These are phyloP conservation scores for Pichia cactophila DNA, from an alignment of 1,139 yeast species.

Conservation along the genomic window DNA sequence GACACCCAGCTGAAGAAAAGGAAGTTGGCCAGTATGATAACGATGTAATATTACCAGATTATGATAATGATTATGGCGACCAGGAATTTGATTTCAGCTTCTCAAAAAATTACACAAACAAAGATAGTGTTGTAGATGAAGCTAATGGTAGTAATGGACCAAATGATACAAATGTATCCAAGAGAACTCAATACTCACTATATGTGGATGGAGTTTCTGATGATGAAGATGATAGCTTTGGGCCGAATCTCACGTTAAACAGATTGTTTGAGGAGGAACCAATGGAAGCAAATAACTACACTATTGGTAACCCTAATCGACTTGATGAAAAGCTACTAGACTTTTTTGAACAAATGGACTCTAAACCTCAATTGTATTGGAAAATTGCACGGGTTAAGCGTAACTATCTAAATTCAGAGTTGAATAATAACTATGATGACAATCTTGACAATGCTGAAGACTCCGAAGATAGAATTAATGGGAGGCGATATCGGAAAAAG, in stretches of 20 bases:
- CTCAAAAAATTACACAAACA: neutral
- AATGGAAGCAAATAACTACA: conserved; percentile 24
- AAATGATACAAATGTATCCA: conserved; percentile 18
- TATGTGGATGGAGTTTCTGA: conserved; percentile 32
- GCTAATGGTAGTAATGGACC: conserved; percentile 15
- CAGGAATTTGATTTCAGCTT: neutral
- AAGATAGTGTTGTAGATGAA: conserved; percentile 7
- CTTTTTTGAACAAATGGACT: conserved; percentile 34
- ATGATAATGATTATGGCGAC: neutral
- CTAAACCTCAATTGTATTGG: conserved; percentile 89
- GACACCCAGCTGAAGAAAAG: neutral
- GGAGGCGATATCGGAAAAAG: neutral
- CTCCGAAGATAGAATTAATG: neutral
- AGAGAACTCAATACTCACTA: conserved; percentile 24
- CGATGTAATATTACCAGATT: conserved; percentile 12
- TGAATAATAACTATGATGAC: neutral
- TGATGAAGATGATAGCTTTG: conserved; percentile 55
- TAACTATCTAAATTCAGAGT: neutral
- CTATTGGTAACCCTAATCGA: conserved; percentile 22
- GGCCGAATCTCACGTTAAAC: conserved; percentile 31
- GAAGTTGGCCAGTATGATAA: conserved; percentile 19
- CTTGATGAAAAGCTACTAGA: conserved; percentile 31
- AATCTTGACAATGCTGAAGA: neutral
- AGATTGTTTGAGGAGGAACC: conserved; percentile 28
- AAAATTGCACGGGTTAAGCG: conserved; percentile 39